phyloP scores from a whole-genome alignment of 805 yeast genomes.

The Deakozyma indianensis region DNA sequence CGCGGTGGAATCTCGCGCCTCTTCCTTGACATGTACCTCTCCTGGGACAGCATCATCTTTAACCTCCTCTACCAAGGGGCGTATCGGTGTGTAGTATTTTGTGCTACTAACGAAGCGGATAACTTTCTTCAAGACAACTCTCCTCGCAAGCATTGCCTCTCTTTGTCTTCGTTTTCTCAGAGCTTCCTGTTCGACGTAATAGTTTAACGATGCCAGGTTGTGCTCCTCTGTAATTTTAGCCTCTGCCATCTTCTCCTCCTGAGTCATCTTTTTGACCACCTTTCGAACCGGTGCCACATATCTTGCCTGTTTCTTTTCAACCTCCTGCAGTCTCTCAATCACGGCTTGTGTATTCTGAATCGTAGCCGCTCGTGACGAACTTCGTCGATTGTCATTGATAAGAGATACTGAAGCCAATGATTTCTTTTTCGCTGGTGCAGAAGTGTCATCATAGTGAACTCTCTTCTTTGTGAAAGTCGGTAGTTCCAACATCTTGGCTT shows the following conservation, averaged over 20 bases:
- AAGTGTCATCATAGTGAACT: slow-evolving; percentile 14
- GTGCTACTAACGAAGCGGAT: slow-evolving; percentile 37
- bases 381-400: slow-evolving; percentile 41
- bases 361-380: slow-evolving; percentile 66
- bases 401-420: slow-evolving; percentile 22
- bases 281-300: slow-evolving; percentile 22
- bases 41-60: slow-evolving; percentile 5
- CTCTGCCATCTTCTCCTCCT: slow-evolving; percentile 61
- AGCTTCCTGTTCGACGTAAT: slow-evolving; percentile 73
- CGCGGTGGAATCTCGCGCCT: slow-evolving; percentile 11
- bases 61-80: slow-evolving; percentile 7
- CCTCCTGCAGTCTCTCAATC: slow-evolving; percentile 53
- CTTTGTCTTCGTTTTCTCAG: slow-evolving; percentile 66
- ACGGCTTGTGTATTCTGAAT: slow-evolving; percentile 65
- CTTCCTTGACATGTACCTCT: slow-evolving; percentile 9
- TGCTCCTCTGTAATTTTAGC: slow-evolving; percentile 76
- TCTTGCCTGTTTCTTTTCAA: slow-evolving; percentile 40
- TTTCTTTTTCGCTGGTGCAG: slow-evolving; percentile 8
- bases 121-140: slow-evolving; percentile 45
- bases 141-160: slow-evolving; percentile 51
- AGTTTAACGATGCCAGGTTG: slow-evolving; percentile 57
- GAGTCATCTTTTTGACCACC: slow-evolving; percentile 31
- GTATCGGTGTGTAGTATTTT: slow-evolving; percentile 40
- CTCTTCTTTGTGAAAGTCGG: slow-evolving; percentile 18
- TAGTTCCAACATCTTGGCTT: slow-evolving; percentile 23